Conservation (phyloP, 2,329 filamentous ascomycete species). For the Gliomastix tumulicola region DNA sequence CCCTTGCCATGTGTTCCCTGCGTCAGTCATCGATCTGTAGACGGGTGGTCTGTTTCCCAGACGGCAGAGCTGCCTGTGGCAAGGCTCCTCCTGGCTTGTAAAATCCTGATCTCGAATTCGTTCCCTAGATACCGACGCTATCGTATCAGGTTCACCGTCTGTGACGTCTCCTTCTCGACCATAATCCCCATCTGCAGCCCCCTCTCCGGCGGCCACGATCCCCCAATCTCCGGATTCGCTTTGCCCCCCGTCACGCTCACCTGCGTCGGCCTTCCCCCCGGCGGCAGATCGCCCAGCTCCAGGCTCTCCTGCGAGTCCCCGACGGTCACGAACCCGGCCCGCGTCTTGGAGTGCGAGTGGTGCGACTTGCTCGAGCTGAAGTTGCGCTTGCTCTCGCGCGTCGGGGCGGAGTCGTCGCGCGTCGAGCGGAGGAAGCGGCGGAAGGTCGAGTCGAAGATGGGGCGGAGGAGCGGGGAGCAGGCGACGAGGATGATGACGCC, state of each 20-base stretch:
- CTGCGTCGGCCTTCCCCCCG: too few species aligned
- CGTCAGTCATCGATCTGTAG: too few species aligned
- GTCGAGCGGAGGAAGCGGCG: constrained; percentile 8
- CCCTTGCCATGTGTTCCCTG: too few species aligned
- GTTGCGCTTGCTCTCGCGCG: background rate
- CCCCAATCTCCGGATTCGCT: background rate
- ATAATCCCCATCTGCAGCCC: background rate
- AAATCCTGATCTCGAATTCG: too few species aligned
- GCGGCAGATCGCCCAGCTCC: constrained; percentile 3
- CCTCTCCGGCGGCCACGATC: background rate
- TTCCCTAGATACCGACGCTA: too few species aligned
- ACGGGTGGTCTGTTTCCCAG: too few species aligned
- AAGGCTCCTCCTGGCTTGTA: too few species aligned
- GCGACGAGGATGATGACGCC: constrained; percentile 15
- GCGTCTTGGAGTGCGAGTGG: constrained; percentile 1
- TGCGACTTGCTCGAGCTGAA: background rate
- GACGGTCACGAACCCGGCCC: constrained; percentile 6
- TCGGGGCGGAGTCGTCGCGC: constrained; percentile 1
- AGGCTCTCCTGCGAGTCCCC: constrained; percentile 9
- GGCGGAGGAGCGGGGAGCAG: constrained; percentile 13
- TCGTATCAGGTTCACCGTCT: too few species aligned
- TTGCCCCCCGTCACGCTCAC: background rate
- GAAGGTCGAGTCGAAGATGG: constrained; percentile 14
- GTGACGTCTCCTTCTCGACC: constrained; percentile 1
- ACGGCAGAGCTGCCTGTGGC: too few species aligned